These are phyloP conservation scores for Kluyveromyces sp. DNA, from an alignment of 1,139 yeast genomes.

Conservation along the genomic window DNA sequence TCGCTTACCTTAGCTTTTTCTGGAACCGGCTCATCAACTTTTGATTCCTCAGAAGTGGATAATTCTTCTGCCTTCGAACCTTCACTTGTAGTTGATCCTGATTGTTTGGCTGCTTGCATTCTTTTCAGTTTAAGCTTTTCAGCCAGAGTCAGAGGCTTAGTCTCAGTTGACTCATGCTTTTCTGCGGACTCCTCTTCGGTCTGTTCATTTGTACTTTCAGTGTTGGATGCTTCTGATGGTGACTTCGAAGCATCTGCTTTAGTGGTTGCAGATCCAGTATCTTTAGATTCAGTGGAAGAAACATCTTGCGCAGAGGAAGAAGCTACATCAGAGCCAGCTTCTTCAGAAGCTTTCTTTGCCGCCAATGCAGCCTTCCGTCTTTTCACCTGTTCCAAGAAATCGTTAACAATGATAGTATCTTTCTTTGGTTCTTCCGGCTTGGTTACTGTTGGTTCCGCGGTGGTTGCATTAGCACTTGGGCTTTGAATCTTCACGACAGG, in stretches of 20 bases:
- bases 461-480: constrained; percentile 9
- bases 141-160: constrained; percentile 18
- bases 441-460: constrained; percentile 11
- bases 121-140: constrained; percentile 17
- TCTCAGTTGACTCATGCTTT: too few species aligned
- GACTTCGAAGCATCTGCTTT: constrained; percentile 7
- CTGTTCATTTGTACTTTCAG: constrained; percentile 15
- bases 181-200: constrained; percentile 17
- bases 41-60: constrained; percentile 7
- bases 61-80: too few species aligned
- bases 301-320: constrained; percentile 13
- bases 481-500: constrained; percentile 13
- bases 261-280: constrained; percentile 8
- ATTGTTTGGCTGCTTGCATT: constrained; percentile 6
- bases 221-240: constrained; percentile 9
- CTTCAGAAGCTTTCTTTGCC: constrained; percentile 17
- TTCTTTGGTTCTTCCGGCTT: constrained; percentile 17
- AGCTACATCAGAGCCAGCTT: constrained; percentile 8
- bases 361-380: constrained; percentile 24
- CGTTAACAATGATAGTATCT: constrained; percentile 10
- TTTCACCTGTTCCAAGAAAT: constrained; percentile 23
- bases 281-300: constrained; percentile 10
- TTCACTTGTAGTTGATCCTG: neutral
- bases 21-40: constrained; percentile 16
- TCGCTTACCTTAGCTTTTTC: too few species aligned